Evolutionary conservation across 2,329 filamentous ascomycete genomes (phyloP), one percentile per base, ranked within the genome.

Genomic region (Volutella citrinella): DNA sequence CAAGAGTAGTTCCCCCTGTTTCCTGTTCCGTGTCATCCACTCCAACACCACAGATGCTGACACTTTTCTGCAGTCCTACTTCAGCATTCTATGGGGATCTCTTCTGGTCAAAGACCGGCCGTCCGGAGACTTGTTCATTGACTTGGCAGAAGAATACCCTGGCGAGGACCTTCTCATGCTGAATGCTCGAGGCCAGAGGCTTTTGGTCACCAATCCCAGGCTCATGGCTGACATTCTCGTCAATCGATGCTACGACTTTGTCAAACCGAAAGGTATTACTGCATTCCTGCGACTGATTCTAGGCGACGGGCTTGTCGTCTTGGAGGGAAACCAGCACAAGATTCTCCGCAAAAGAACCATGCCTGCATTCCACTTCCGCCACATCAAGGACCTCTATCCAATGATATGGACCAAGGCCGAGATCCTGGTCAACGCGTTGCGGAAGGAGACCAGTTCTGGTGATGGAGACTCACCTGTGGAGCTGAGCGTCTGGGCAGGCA

Each of bases 321-420:
- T 82, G 0, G 84, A 88, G 56, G 84, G 83, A 3, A 80, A 85
- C 19, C 76, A 81, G 42, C 84, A 87, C 54, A 86, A 81, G 60
- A 72, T 78, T 46, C 67, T 80, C 48, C 70, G 82, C n/a, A 86
- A 82, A 55, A 76, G 79, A 30, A 69, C 83, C 9, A 74, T 74
- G 54, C 82, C 81, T 2, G 80, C 81, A 0, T 87, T 87, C 51
- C 68, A 71, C 26, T 84, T 79, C 48, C 72, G 82, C 5, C 79
- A 84, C 42, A 73, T 87, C 54, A 86, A 84, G 43, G 70, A 84
- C 25, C 57, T 87, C 3, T 85, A 86, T 40, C 80, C 80, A 0
- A 68, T 80, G 34, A 86, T 87, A 59, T 87, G 82, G 81, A 51
- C 57, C 1, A 87, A 84, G 36, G 56, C 55, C 0, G 46, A 52